Percentiles rank a stretch among this genome's conserved stretches.
Conservation (phyloP, 371 early-diverging fungal genomes). For the Entomophthora muscae region DNA sequence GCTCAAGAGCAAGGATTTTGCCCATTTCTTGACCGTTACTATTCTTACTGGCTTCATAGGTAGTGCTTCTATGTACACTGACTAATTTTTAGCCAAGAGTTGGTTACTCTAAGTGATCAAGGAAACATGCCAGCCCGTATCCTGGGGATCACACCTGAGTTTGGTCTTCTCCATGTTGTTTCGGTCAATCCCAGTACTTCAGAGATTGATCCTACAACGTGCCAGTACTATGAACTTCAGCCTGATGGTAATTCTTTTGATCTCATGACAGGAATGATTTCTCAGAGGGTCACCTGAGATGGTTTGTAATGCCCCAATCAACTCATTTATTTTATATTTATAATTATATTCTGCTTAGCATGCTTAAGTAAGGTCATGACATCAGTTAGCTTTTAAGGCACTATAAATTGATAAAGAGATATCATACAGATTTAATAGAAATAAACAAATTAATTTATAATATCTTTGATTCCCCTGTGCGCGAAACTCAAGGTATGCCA, state of each 20-base stretch:
- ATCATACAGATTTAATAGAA: neutral
- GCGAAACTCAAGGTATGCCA: too few species aligned
- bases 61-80: slow-evolving; percentile 13
- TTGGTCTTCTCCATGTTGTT: slow-evolving; percentile 56
- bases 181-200: slow-evolving; percentile 22
- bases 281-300: slow-evolving; percentile 24
- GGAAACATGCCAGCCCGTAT: slow-evolving; percentile 37
- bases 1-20: slow-evolving; percentile 57
- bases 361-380: neutral
- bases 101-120: slow-evolving; percentile 44
- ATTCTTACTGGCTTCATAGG: slow-evolving; percentile 73
- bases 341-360: too few species aligned
- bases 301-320: neutral
- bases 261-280: slow-evolving; percentile 78
- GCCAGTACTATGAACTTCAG: slow-evolving; percentile 43
- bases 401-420: neutral
- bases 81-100: slow-evolving; percentile 22
- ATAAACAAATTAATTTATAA: neutral
- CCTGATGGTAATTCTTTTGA: slow-evolving; percentile 95
- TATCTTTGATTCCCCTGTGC: neutral
- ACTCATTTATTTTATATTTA: neutral
- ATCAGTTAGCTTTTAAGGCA: neutral
- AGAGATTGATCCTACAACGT: slow-evolving; percentile 13
- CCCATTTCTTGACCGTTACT: slow-evolving; percentile 61
- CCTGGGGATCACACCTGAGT: slow-evolving; percentile 53